Evolutionary conservation across 129 eudicot species (phyloP).

Genomic region (Silybum marianum): DNA sequence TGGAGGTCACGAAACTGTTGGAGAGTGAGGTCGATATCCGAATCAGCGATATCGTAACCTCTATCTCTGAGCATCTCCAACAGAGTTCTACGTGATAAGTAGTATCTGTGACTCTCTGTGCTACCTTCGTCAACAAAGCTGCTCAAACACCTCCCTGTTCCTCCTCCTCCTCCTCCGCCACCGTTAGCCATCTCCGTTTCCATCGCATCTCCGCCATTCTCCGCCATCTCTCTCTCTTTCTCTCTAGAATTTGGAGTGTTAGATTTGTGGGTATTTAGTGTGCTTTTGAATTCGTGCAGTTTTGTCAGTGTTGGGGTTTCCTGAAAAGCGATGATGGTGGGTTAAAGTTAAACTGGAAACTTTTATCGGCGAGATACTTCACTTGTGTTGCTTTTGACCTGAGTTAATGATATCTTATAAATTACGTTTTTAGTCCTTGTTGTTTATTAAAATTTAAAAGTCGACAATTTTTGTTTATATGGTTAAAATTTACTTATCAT

Average conservation of each 20-base stretch:
- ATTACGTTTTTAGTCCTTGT: too few relatives aligned
- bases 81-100: slow-evolving; percentile 70
- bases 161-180: slow-evolving; percentile 26
- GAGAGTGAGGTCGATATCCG: slow-evolving; percentile 66
- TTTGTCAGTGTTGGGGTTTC: slow-evolving; percentile 6
- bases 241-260: not conserved
- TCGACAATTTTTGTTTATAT: too few relatives aligned
- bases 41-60: slow-evolving; percentile 62
- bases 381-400: not conserved
- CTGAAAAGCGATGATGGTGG: not conserved
- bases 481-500: too few relatives aligned
- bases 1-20: slow-evolving; percentile 58
- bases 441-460: too few relatives aligned
- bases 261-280: slow-evolving; percentile 9
- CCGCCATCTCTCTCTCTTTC: slow-evolving; percentile 18
- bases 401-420: not conserved
- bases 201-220: slow-evolving; percentile 29
- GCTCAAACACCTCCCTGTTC: slow-evolving; percentile 43
- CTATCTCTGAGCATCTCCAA: slow-evolving; percentile 87
- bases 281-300: not conserved
- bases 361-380: not conserved
- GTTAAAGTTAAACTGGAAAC: not conserved
- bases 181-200: slow-evolving; percentile 36
- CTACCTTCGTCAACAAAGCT: slow-evolving; percentile 63
- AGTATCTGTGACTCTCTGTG: slow-evolving; percentile 75